These are phyloP conservation scores for Didymella pomorum DNA, from an alignment of 2,329 filamentous ascomycete genomes.

Conservation along the genomic window DNA sequence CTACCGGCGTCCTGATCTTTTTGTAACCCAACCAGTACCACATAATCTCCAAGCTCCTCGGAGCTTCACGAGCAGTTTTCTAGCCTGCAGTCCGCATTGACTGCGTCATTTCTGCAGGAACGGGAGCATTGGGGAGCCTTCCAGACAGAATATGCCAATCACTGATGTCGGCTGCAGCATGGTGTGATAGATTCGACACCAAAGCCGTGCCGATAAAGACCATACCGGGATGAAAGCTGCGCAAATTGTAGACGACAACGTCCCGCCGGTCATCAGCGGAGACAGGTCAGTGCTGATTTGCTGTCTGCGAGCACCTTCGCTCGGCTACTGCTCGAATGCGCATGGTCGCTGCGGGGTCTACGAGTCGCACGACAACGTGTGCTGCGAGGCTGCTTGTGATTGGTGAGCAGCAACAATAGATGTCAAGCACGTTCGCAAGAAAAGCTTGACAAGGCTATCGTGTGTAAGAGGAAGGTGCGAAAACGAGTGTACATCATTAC, in stretches of 20 bases:
- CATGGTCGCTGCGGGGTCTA: conserved; percentile 13
- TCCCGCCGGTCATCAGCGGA: conserved; percentile 7
- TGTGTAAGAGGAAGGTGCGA: conserved; percentile 11
- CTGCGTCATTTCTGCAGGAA: conserved; percentile 37
- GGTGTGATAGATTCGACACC: conserved; percentile 18
- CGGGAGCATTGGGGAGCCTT: conserved; percentile 4
- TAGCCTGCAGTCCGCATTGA: conserved; percentile 11
- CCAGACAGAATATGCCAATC: conserved; percentile 28
- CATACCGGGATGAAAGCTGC: conserved; percentile 9
- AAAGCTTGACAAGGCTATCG: conserved; percentile 12
- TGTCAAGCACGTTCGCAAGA: conserved; percentile 1
- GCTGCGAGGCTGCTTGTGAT: conserved; percentile 8
- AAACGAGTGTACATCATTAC: not conserved
- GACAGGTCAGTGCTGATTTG: conserved; percentile 16
- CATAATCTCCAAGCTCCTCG: conserved; percentile 13
- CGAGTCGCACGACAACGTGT: conserved; percentile 16
- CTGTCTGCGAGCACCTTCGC: not conserved
- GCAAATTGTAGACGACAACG: not conserved
- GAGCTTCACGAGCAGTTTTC: conserved; percentile 12
- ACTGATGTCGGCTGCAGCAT: conserved; percentile 26
- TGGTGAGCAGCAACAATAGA: conserved; percentile 1
- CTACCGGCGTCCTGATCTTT: conserved; percentile 23
- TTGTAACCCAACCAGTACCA: conserved; percentile 29
- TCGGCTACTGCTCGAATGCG: conserved; percentile 15
- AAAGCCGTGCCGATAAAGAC: conserved; percentile 8